A percentile compares a stretch with the other conserved stretches of the same genome.
These are phyloP conservation scores for Pseudocohnilembus persalinus DNA, from an alignment of 169 alveolate species.

Conservation along the genomic window DNA sequence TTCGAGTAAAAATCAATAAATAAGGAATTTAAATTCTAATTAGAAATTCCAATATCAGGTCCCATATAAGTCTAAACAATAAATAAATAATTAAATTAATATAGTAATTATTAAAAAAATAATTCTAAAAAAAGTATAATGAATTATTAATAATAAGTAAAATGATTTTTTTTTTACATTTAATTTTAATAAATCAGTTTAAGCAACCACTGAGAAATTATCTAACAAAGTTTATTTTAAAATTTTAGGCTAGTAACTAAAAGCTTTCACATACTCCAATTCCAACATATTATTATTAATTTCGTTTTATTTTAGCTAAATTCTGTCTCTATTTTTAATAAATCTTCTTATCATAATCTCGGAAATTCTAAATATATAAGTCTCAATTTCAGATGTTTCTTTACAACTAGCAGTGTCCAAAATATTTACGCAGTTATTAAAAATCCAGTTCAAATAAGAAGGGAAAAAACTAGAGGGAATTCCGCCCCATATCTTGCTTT, in stretches of 20 bases:
- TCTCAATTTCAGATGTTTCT: not conserved
- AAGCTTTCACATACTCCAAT: not conserved
- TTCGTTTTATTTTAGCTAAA: not conserved
- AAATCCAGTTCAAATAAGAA: not conserved
- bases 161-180: not conserved
- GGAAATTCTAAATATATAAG: not conserved
- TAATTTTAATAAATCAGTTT: too few relatives aligned
- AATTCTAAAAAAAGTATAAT: not conserved
- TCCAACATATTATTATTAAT: not conserved
- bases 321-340: not conserved
- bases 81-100: too few relatives aligned
- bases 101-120: too few relatives aligned
- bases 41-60: not conserved
- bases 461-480: not conserved
- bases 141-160: too few relatives aligned
- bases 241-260: not conserved
- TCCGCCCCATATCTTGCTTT: not conserved
- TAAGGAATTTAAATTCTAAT: not conserved
- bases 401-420: not conserved
- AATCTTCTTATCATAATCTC: not conserved
- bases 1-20: not conserved
- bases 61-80: not conserved
- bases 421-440: not conserved
- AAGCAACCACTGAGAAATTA: not conserved
- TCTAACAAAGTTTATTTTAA: too few relatives aligned